These are phyloP conservation scores for Hyphopichia burtonii DNA, from an alignment of 1,139 yeast genomes.

Conservation along the genomic window DNA sequence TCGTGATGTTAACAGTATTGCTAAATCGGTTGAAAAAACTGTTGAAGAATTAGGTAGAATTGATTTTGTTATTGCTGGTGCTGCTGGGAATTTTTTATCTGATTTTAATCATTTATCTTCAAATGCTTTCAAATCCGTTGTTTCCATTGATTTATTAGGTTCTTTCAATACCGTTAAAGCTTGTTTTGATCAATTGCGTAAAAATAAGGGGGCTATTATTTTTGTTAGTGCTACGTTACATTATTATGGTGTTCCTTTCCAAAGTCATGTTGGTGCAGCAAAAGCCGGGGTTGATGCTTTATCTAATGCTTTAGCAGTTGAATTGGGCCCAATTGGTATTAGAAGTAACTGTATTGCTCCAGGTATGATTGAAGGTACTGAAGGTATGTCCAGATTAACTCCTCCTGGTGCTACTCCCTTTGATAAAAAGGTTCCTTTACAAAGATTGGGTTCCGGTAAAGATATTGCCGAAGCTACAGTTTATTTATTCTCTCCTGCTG, in stretches of 20 bases:
- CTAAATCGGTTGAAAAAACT: conserved; percentile 62
- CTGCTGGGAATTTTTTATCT: conserved; percentile 90
- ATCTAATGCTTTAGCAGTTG: conserved; percentile 82
- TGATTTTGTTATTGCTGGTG: conserved; percentile 91
- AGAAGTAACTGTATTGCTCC: conserved; percentile 87
- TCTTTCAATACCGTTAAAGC: conserved; percentile 90
- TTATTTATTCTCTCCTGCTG: conserved; percentile 79
- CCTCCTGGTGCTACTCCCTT: conserved; percentile 37
- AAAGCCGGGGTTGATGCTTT: conserved; percentile 94
- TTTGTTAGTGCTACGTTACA: conserved; percentile 92
- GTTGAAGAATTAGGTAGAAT: conserved; percentile 68
- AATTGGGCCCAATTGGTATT: conserved; percentile 86
- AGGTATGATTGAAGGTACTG: conserved; percentile 82
- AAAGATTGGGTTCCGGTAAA: conserved; percentile 66
- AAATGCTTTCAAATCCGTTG: conserved; percentile 86
- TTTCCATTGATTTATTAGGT: conserved; percentile 84
- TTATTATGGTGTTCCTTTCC: conserved; percentile 88
- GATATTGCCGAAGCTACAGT: conserved; percentile 92
- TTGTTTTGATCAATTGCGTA: conserved; percentile 61
- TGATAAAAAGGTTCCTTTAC: conserved; percentile 62
- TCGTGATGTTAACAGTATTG: conserved; percentile 59
- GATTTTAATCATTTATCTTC: conserved; percentile 78
- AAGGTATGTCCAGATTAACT: conserved; percentile 67
- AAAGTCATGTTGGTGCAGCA: conserved; percentile 89
- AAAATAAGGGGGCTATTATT: conserved; percentile 70